Percentiles rank a stretch among this genome's conserved stretches.
Evolutionary conservation across 768 basidiomycete species (phyloP).

Genomic region (Naganishia antarctica): DNA sequence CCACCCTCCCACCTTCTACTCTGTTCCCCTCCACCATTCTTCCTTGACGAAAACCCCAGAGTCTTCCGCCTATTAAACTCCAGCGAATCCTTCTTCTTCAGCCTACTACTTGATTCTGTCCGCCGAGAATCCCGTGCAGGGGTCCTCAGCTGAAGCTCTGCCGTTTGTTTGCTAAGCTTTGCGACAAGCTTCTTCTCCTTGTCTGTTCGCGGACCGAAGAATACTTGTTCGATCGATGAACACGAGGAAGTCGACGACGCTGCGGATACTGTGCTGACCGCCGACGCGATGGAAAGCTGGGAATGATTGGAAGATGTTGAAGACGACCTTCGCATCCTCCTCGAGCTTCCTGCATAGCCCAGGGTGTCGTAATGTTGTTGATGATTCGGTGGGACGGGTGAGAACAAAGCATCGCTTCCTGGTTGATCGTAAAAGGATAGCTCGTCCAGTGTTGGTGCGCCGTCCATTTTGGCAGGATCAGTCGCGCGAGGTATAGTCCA

Average conservation of each 20-base stretch:
- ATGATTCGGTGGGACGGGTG: conserved; percentile 8
- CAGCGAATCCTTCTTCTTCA: conserved; percentile 24
- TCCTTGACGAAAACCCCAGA: conserved; percentile 22
- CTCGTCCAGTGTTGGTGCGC: conserved; percentile 3
- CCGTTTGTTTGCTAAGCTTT: conserved; percentile 13
- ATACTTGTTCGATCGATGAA: conserved; percentile 22
- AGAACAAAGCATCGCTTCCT: conserved; percentile 14
- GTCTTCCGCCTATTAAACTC: conserved; percentile 29
- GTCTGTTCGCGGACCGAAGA: conserved; percentile 20
- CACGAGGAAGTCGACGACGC: conserved; percentile 21
- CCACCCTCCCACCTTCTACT: conserved; percentile 24
- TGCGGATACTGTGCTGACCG: not conserved
- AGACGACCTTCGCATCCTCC: not conserved
- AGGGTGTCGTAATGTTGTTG: not conserved
- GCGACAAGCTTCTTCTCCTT: conserved; percentile 23
- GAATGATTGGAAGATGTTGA: conserved; percentile 11
- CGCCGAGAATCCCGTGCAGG: not conserved
- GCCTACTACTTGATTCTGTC: conserved; percentile 8
- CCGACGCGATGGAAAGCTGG: conserved; percentile 1
- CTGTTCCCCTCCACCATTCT: not conserved
- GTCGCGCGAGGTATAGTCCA: not conserved
- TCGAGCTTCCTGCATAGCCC: not conserved
- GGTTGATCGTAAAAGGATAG: conserved; percentile 27
- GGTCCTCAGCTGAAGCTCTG: not conserved
- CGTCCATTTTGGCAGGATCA: not conserved